Conservation (phyloP, 2,329 filamentous ascomycete genomes). For the Colletotrichum tabaci region DNA sequence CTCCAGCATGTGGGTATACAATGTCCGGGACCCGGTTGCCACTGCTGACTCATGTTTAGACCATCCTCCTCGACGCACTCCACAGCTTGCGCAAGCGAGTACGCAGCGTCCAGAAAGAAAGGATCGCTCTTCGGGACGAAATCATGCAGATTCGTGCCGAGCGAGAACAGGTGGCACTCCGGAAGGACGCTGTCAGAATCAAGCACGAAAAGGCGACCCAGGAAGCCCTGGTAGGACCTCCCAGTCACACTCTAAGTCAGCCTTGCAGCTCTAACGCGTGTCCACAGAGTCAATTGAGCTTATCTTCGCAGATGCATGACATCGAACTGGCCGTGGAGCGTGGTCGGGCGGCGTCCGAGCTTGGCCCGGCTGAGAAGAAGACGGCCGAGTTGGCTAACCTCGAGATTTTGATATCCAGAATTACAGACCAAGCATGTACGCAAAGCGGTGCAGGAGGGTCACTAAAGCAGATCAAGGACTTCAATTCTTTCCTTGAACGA, state of each 20-base stretch:
- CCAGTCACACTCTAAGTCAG: conserved; percentile 17
- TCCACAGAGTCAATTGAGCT: conserved; percentile 61
- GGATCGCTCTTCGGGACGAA: conserved; percentile 69
- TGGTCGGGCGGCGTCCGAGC: conserved; percentile 63
- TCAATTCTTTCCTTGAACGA: conserved; percentile 76
- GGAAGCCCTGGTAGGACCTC: conserved; percentile 63
- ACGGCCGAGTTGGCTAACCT: conserved; percentile 68
- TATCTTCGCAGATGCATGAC: conserved; percentile 73
- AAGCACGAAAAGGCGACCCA: conserved; percentile 70
- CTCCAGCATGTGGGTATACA: conserved; percentile 70
- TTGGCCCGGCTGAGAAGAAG: conserved; percentile 62
- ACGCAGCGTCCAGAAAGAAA: conserved; percentile 70
- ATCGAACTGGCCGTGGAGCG: conserved; percentile 71
- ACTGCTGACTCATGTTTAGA: conserved; percentile 52
- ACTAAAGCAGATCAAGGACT: conserved; percentile 71
- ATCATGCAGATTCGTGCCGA: conserved; percentile 73
- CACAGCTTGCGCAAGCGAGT: conserved; percentile 72
- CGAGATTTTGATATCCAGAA: conserved; percentile 69
- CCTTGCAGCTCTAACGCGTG: conserved; percentile 31
- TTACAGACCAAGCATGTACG: conserved; percentile 68
- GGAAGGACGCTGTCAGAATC: conserved; percentile 74
- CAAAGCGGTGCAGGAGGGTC: conserved; percentile 65
- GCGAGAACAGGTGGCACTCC: conserved; percentile 73
- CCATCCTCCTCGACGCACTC: conserved; percentile 72
- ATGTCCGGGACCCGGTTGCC: conserved; percentile 34